These are phyloP conservation scores for Plasmodium berghei DNA, from an alignment of 169 alveolate species.

Conservation along the genomic window DNA sequence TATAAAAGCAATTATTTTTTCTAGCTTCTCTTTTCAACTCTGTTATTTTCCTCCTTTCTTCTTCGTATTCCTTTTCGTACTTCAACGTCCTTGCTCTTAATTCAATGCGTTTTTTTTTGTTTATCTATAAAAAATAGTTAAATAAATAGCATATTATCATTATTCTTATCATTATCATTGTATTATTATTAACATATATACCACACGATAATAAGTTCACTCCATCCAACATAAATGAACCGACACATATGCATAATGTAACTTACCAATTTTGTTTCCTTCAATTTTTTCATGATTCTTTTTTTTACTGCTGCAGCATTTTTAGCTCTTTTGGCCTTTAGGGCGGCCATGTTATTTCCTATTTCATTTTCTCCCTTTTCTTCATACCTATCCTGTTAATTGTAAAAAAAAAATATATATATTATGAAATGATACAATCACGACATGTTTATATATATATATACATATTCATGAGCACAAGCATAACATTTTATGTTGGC, in stretches of 20 bases:
- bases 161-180: no score
- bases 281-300: conserved; percentile 19
- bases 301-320: conserved; percentile 7
- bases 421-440: not conserved
- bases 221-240: no score
- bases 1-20: conserved; percentile 84
- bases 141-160: not conserved
- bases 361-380: conserved; percentile 31
- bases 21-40: conserved; percentile 86
- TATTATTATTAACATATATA: no score
- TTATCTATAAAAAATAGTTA: conserved; percentile 2
- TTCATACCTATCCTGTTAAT: conserved; percentile 64
- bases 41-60: conserved; percentile 78
- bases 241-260: not conserved
- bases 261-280: conserved; percentile 58
- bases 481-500: not conserved
- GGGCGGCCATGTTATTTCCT: conserved; percentile 39
- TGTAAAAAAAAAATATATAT: not conserved
- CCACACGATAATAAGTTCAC: not conserved
- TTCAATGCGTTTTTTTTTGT: conserved; percentile 55
- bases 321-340: conserved; percentile 17
- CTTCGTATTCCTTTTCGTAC: conserved; percentile 84
- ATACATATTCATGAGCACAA: not conserved
- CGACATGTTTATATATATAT: conserved; percentile 5
- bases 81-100: conserved; percentile 81